Conservation (phyloP, 176 grass and related monocot species). For the Stipa capillata region DNA sequence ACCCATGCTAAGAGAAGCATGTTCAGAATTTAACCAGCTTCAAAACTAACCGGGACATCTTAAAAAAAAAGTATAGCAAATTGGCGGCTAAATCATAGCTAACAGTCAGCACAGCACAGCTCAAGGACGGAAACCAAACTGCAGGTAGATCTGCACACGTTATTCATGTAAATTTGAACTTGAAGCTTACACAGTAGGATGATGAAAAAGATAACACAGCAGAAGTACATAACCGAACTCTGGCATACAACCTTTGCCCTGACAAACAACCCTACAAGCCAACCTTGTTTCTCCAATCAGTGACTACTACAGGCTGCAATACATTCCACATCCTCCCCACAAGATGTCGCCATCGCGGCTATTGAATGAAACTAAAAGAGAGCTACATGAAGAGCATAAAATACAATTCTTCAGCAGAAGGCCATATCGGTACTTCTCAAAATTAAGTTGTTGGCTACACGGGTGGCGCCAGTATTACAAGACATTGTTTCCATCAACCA, state of each 20-base stretch:
- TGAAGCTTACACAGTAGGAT: not conserved
- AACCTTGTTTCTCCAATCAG: not conserved
- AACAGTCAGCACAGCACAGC: not conserved
- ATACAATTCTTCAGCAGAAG: not conserved
- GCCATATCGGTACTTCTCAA: not conserved
- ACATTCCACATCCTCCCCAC: not conserved
- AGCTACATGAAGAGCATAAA: not conserved
- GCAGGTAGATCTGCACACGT: not conserved
- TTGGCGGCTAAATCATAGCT: not conserved
- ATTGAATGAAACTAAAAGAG: not conserved
- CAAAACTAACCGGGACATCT: not conserved
- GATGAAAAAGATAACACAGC: not conserved
- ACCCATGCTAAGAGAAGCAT: not conserved
- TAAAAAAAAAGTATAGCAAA: not conserved
- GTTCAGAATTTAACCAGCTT: not conserved
- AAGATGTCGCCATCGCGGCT: not conserved
- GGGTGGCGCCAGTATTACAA: too few relatives aligned
- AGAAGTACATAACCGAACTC: not conserved
- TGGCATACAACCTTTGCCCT: not conserved
- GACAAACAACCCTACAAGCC: not conserved
- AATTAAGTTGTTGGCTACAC: too few relatives aligned
- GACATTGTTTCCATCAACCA: too few relatives aligned
- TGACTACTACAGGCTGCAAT: not conserved
- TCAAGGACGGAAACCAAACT: not conserved
- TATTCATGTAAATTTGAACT: slow-evolving; percentile 1